These are phyloP conservation scores for Heimioporus sp. DNA, from an alignment of 768 basidiomycete species.

Conservation along the genomic window DNA sequence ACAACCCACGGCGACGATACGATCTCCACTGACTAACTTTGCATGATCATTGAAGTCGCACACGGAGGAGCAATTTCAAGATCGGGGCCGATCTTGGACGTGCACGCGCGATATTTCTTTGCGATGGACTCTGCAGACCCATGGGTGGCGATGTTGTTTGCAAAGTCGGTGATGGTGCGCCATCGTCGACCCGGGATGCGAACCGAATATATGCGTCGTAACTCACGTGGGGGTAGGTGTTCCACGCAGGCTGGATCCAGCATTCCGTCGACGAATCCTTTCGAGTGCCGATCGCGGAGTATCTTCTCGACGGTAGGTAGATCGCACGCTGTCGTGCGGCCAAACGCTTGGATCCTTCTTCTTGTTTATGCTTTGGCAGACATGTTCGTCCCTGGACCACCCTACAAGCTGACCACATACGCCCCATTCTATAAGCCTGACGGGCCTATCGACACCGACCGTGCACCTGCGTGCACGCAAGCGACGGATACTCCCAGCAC, in stretches of 20 bases:
- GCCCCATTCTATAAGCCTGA: constrained; percentile 1
- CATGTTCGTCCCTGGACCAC: constrained; percentile 13
- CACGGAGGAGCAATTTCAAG: constrained; percentile 26
- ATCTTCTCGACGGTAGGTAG: constrained; percentile 29
- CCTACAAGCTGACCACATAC: constrained; percentile 16
- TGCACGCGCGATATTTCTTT: constrained; percentile 28
- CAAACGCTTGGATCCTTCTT: constrained; percentile 5
- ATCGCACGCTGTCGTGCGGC: neutral
- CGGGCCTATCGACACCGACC: neutral
- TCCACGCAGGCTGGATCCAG: constrained; percentile 30
- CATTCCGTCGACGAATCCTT: constrained; percentile 28
- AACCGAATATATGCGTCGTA: constrained; percentile 8
- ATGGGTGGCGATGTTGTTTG: constrained; percentile 24
- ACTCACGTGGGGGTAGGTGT: constrained; percentile 15
- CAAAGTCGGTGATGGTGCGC: constrained; percentile 30
- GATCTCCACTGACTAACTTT: no score
- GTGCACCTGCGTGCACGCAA: neutral
- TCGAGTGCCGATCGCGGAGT: constrained; percentile 24
- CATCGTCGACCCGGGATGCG: neutral
- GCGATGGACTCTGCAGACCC: constrained; percentile 26
- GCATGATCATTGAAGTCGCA: constrained; percentile 8
- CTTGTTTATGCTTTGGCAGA: constrained; percentile 5
- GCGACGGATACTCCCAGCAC: constrained; percentile 25
- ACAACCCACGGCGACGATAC: no score
- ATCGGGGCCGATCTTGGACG: constrained; percentile 6